Conservation (phyloP, 2,329 filamentous ascomycete species). For the Colletotrichum eremochloae region DNA sequence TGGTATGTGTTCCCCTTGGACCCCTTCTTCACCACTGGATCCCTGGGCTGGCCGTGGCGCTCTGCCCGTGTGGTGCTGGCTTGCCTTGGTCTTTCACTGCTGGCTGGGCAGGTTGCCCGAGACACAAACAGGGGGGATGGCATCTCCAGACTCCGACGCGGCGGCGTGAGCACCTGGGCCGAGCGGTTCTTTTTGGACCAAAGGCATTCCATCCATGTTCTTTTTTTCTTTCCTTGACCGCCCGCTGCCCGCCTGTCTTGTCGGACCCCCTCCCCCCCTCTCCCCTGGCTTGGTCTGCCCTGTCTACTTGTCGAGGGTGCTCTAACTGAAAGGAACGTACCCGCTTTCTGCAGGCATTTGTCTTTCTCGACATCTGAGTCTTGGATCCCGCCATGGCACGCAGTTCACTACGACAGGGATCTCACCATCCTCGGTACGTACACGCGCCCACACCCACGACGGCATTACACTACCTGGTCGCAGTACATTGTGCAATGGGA, state of each 20-base stretch:
- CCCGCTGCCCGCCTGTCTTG: slow-evolving; percentile 24
- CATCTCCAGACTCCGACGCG: slow-evolving; percentile 41
- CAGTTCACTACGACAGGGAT: slow-evolving; percentile 6
- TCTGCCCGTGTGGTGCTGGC: slow-evolving; percentile 17
- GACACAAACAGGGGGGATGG: slow-evolving; percentile 35
- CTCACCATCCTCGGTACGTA: not conserved
- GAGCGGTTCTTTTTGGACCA: slow-evolving; percentile 40
- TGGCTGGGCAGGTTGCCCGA: slow-evolving; percentile 29
- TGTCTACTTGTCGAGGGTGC: not conserved
- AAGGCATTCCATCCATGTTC: slow-evolving; percentile 44
- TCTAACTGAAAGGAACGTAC: slow-evolving; percentile 21
- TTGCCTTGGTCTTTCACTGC: not conserved
- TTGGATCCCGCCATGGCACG: slow-evolving; percentile 39
- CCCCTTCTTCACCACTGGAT: slow-evolving; percentile 24
- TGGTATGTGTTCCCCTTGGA: slow-evolving; percentile 23
- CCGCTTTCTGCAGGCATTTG: slow-evolving; percentile 4
- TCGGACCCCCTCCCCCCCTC: not conserved
- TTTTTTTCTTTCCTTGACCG: slow-evolving; percentile 41
- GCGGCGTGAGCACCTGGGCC: slow-evolving; percentile 43
- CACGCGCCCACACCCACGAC: not conserved
- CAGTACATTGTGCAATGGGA: not conserved
- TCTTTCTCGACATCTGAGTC: slow-evolving; percentile 22
- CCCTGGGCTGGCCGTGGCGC: slow-evolving; percentile 18
- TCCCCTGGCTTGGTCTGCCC: not conserved
- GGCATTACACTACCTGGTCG: not conserved